These are phyloP conservation scores for Penicillium samsonianum DNA, from an alignment of 495 filamentous ascomycete genomes.

Conservation along the genomic window DNA sequence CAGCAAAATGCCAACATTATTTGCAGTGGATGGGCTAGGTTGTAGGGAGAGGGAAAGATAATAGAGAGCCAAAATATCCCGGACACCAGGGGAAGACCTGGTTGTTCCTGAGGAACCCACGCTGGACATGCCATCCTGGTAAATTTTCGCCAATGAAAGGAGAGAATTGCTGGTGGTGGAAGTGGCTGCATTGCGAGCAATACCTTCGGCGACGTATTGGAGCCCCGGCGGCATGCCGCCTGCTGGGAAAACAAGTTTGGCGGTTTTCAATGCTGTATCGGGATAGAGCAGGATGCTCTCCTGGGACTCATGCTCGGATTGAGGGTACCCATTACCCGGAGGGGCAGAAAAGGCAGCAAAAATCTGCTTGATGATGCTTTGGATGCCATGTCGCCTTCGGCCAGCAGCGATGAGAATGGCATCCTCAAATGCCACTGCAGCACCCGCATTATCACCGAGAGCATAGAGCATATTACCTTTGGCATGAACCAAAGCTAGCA, in stretches of 20 bases:
- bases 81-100: constrained; percentile 70
- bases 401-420: constrained; percentile 88
- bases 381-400: constrained; percentile 67
- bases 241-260: constrained; percentile 77
- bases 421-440: constrained; percentile 91
- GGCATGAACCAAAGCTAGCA: constrained; percentile 88
- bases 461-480: constrained; percentile 99
- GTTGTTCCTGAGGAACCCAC: constrained; percentile 57
- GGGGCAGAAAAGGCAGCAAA: constrained; percentile 65
- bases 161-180: constrained; percentile 96
- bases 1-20: constrained; percentile 96
- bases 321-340: constrained; percentile 30
- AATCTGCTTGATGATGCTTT: constrained; percentile 78
- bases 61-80: constrained; percentile 93
- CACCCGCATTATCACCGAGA: constrained; percentile 77
- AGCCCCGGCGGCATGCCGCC: constrained; percentile 84
- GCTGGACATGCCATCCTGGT: constrained; percentile 95
- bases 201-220: constrained; percentile 68
- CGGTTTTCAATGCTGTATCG: constrained; percentile 79
- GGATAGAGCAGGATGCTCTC: constrained; percentile 80
- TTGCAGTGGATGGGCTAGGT: constrained; percentile 95
- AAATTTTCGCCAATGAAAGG: constrained; percentile 94
- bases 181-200: constrained; percentile 76
- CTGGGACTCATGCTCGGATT: constrained; percentile 32
- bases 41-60: constrained; percentile 94